Conservation (phyloP, 2,329 filamentous ascomycete species). For the Pseudogymnoascus destructans region DNA sequence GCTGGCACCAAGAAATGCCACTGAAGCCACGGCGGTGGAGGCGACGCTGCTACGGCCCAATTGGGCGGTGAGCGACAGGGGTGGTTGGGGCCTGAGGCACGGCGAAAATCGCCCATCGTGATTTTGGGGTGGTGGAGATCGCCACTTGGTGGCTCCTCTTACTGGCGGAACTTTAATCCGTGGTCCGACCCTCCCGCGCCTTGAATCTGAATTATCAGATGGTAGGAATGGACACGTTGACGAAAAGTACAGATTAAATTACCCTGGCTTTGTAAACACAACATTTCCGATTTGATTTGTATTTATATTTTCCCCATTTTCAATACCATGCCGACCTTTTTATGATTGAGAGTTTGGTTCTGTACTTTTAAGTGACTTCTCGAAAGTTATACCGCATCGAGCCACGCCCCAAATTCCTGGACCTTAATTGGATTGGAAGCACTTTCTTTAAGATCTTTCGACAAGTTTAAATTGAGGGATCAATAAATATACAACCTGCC, state of each 20-base stretch:
- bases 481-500: neutral
- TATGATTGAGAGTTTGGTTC: neutral
- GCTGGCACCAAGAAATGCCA: too few species aligned
- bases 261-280: conserved; percentile 7
- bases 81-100: too few species aligned
- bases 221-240: conserved; percentile 8
- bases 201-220: neutral
- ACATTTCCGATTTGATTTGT: conserved; percentile 9
- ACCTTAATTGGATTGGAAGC: conserved; percentile 6
- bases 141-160: neutral
- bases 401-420: neutral
- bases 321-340: neutral
- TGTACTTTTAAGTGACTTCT: neutral
- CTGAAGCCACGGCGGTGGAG: too few species aligned
- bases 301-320: conserved; percentile 6
- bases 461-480: neutral
- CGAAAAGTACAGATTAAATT: neutral
- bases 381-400: conserved; percentile 3
- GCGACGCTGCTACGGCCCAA: too few species aligned
- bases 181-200: neutral
- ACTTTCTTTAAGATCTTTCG: neutral
- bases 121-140: neutral
- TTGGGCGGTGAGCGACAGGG: too few species aligned
- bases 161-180: neutral
- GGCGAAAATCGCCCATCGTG: too few species aligned